Evolutionary conservation across 1,284 basidiomycete species (phyloP).

Genomic region (Polyporus tsugae): DNA sequence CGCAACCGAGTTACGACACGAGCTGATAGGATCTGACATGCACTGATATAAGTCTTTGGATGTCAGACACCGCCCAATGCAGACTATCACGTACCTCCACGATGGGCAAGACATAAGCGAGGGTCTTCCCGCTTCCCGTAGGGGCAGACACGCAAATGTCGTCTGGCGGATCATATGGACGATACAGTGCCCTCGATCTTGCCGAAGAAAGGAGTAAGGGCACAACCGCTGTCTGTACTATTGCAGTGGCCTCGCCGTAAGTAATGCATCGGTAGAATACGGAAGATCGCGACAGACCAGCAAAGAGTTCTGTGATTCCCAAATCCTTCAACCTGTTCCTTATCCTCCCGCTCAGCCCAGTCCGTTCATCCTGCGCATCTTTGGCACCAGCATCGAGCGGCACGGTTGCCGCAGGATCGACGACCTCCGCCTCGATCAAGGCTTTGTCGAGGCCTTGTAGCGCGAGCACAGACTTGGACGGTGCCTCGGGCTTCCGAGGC

Average conservation of each 20-base stretch:
- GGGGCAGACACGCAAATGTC: constrained; percentile 98
- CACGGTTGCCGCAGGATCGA: constrained; percentile 64
- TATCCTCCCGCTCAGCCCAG: constrained; percentile 68
- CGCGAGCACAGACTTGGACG: constrained; percentile 72
- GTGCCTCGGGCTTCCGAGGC: constrained; percentile 74
- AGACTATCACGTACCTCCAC: constrained; percentile 68
- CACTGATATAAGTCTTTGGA: not conserved
- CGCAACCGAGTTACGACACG: constrained; percentile 85
- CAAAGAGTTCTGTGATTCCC: constrained; percentile 86
- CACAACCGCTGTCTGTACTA: constrained; percentile 86
- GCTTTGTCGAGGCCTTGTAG: constrained; percentile 83
- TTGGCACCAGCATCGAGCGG: constrained; percentile 52
- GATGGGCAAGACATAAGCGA: constrained; percentile 94
- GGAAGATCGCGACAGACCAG: constrained; percentile 63
- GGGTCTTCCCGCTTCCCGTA: constrained; percentile 96
- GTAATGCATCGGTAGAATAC: constrained; percentile 13
- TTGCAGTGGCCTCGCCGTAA: constrained; percentile 18
- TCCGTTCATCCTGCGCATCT: constrained; percentile 49
- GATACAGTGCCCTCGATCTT: constrained; percentile 64
- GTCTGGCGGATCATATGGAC: constrained; percentile 72
- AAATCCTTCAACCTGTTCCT: constrained; percentile 73
- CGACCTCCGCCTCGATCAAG: constrained; percentile 74
- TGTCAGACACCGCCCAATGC: too few species aligned
- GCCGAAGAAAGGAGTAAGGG: constrained; percentile 72
- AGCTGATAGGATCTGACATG: constrained; percentile 67